A percentile compares a stretch with the other conserved stretches of the same genome.
These are phyloP conservation scores for Yarrowia sp. DNA, from an alignment of 805 yeast genomes.

Conservation along the genomic window DNA sequence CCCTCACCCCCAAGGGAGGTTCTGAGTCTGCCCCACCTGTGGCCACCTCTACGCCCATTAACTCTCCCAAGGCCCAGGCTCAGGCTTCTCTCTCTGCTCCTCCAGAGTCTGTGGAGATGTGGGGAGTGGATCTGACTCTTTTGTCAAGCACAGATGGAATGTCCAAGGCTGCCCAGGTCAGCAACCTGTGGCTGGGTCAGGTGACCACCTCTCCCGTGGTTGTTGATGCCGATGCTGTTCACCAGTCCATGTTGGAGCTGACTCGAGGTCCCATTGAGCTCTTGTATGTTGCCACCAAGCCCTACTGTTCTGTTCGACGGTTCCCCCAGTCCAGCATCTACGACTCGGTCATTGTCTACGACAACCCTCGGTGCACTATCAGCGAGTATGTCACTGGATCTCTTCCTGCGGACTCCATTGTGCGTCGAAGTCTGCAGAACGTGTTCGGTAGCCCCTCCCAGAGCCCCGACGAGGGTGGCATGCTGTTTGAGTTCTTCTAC, in stretches of 20 bases:
- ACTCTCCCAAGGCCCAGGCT: neutral
- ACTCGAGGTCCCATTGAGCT: constrained; percentile 23
- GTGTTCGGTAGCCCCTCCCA: neutral
- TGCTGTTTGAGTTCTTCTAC: neutral
- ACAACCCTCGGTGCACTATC: constrained; percentile 12
- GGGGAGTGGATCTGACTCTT: constrained; percentile 19
- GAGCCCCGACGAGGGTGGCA: neutral
- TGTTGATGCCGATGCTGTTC: neutral
- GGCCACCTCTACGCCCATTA: neutral
- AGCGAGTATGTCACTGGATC: constrained; percentile 15
- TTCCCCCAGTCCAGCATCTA: constrained; percentile 16
- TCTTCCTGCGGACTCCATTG: neutral
- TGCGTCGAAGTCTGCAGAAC: constrained; percentile 13
- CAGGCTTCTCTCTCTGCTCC: neutral
- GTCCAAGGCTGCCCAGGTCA: constrained; percentile 7
- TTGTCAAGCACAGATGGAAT: neutral
- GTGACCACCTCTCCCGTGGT: neutral
- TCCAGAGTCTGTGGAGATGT: neutral
- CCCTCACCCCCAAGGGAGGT: neutral
- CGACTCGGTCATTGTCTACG: constrained; percentile 13
- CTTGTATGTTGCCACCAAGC: constrained; percentile 5
- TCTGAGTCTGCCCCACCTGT: neutral
- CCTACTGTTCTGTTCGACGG: constrained; percentile 5
- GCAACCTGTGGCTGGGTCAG: neutral
- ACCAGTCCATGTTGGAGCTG: constrained; percentile 17